These are phyloP conservation scores for Sporothrix mexicana DNA, from an alignment of 2,329 filamentous ascomycete species.

Conservation along the genomic window DNA sequence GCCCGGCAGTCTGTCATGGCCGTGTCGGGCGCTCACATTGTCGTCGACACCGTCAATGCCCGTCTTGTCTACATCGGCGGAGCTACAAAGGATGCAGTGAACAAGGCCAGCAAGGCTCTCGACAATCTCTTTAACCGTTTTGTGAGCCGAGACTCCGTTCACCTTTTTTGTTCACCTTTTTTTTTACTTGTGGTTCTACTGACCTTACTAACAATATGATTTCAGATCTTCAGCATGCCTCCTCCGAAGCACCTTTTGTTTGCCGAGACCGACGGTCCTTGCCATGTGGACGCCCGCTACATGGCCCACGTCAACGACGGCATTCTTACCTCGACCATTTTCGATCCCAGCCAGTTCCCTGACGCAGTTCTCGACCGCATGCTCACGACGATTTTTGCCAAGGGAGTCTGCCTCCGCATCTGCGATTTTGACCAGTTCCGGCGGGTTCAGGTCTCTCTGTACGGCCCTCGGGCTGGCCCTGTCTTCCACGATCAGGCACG, in stretches of 20 bases:
- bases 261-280: conserved; percentile 38
- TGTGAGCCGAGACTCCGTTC: no score
- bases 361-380: conserved; percentile 15
- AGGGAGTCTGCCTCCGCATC: conserved; percentile 41
- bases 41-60: conserved; percentile 27
- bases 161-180: no score
- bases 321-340: conserved; percentile 42
- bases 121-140: conserved; percentile 38
- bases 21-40: conserved; percentile 31
- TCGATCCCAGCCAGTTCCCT: conserved; percentile 40
- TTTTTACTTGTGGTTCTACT: no score
- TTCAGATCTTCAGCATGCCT: conserved; percentile 16
- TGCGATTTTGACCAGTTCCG: conserved; percentile 37
- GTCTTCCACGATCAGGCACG: conserved; percentile 36
- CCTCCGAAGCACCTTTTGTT: conserved; percentile 40
- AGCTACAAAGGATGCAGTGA: neutral
- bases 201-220: neutral
- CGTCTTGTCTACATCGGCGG: conserved; percentile 39
- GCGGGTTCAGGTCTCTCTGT: conserved; percentile 36
- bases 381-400: conserved; percentile 38
- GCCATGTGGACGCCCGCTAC: conserved; percentile 41
- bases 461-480: conserved; percentile 38
- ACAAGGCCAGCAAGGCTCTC: conserved; percentile 34
- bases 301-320: conserved; percentile 42
- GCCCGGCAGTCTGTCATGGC: conserved; percentile 34